These are phyloP conservation scores for Pyrenochaeta sp. DNA, from an alignment of 2,329 filamentous ascomycete species.

Conservation along the genomic window DNA sequence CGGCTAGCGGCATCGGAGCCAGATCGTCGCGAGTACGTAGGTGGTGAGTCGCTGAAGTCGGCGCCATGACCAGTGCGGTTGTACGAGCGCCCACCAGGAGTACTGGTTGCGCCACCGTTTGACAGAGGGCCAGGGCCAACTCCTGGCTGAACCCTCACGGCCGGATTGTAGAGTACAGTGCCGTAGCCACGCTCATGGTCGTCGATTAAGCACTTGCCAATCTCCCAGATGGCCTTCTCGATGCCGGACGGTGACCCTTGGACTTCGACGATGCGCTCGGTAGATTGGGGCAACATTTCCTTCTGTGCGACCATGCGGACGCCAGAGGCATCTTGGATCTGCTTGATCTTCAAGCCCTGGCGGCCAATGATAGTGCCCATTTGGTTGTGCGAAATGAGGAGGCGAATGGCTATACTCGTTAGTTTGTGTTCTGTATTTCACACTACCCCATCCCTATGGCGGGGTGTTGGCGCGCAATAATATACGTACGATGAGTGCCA, in stretches of 20 bases:
- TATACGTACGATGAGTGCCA: constrained; percentile 88
- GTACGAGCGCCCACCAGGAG: constrained; percentile 71
- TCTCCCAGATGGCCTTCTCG: constrained; percentile 97
- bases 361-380: constrained; percentile 99
- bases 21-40: constrained; percentile 76
- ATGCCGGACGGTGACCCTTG: constrained; percentile 95
- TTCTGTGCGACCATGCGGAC: constrained; percentile 99
- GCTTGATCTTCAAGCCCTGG: constrained; percentile 98
- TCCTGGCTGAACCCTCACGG: constrained; percentile 81
- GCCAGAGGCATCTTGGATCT: constrained; percentile 95
- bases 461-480: too few relatives aligned
- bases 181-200: constrained; percentile 98
- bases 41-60: constrained; percentile 88
- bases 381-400: constrained; percentile 99
- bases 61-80: constrained; percentile 94
- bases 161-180: constrained; percentile 96
- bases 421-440: constrained; percentile 15
- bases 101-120: constrained; percentile 62
- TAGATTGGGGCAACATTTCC: constrained; percentile 99
- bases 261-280: constrained; percentile 96
- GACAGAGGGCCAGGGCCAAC: constrained; percentile 60
- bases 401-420: constrained; percentile 78
- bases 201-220: constrained; percentile 97
- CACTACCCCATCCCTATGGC: not conserved
- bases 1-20: constrained; percentile 82